Evolutionary conservation across 148 eudicot genomes (phyloP), one percentile per base, ranked within the genome.

Genomic region (Beta vulgaris): DNA sequence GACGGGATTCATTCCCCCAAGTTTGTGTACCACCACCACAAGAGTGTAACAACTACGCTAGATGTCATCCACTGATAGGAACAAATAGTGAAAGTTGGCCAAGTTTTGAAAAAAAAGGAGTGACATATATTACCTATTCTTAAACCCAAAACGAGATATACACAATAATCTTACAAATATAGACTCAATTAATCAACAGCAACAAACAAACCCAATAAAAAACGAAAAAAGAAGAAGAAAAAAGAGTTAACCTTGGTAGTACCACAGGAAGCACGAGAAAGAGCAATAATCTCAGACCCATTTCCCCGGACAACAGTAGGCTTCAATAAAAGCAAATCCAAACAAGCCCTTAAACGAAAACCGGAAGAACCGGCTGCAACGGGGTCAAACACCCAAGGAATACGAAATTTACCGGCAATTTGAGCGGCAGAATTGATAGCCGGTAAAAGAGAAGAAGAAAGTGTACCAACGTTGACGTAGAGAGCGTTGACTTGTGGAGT

Each of bases 311-410:
- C 82, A 78, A 94, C 97, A 73, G 74, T 69, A 3, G 98, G 98
- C 65, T 79, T 83, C 83, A 91, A 69, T 44, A 39, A 82, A 34
- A 94, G 58, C 71, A 94, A 68, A 32, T 92, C 97, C 78, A 90
- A 78, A 80, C 98, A 91, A 62, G 93, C 96, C 83, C 75, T 73
- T 77, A 94, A 65, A 82, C 97, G 83, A 73, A 94, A 90, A 57
- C 75, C 53, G 21, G 96, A 86, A 39, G 85, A 92, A 0, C 93
- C 92, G 25, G 88, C 92, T 7, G 96, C 98, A 16, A 89, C 98
- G 0, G 98, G 97, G 87, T 94, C 97, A 68, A 94, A 90, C 71
- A 94, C 97, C 98, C 97, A 94, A 0, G 97, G 97, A 71, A 69
- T 90, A 0, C 80, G 75, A 13, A 61, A 35, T 21, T 49, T 7